phyloP scores from a whole-genome alignment of 2,329 filamentous ascomycete genomes.

The Xylogone sp. region DNA sequence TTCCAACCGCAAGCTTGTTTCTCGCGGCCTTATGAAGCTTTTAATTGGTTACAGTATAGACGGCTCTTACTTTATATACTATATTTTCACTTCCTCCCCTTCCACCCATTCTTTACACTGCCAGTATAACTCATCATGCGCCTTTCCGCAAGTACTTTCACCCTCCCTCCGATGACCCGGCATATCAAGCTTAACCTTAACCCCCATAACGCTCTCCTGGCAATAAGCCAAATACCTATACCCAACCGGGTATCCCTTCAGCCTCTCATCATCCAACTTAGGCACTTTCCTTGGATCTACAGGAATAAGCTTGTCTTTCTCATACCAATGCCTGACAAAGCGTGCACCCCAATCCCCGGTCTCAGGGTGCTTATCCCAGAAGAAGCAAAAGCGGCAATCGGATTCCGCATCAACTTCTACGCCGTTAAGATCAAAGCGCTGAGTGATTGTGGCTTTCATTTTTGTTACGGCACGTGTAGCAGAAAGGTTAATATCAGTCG shows the following conservation, averaged over 20 bases:
- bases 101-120: slow-evolving; percentile 41
- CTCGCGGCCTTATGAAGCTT: too few relatives aligned
- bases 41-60: too few relatives aligned
- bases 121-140: slow-evolving; percentile 42
- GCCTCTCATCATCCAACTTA: slow-evolving; percentile 33
- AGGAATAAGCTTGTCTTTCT: slow-evolving; percentile 47
- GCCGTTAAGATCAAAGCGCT: slow-evolving; percentile 38
- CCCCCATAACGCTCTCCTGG: slow-evolving; percentile 42
- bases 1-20: too few relatives aligned
- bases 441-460: slow-evolving; percentile 47
- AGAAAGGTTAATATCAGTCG: slow-evolving; percentile 36
- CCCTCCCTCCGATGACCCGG: slow-evolving; percentile 38
- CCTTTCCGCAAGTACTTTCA: slow-evolving; percentile 32
- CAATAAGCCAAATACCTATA: slow-evolving; percentile 43
- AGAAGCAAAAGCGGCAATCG: slow-evolving; percentile 43
- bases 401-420: slow-evolving; percentile 40
- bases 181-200: slow-evolving; percentile 39
- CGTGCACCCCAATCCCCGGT: slow-evolving; percentile 36
- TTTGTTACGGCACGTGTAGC: slow-evolving; percentile 40
- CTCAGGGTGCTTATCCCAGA: slow-evolving; percentile 33
- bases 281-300: slow-evolving; percentile 40
- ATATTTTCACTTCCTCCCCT: slow-evolving; percentile 30
- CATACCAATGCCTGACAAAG: slow-evolving; percentile 46
- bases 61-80: slow-evolving; percentile 10
- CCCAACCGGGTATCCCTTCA: slow-evolving; percentile 37